Conservation (phyloP, 1,284 basidiomycete genomes). For the Ganoderma sp. region DNA sequence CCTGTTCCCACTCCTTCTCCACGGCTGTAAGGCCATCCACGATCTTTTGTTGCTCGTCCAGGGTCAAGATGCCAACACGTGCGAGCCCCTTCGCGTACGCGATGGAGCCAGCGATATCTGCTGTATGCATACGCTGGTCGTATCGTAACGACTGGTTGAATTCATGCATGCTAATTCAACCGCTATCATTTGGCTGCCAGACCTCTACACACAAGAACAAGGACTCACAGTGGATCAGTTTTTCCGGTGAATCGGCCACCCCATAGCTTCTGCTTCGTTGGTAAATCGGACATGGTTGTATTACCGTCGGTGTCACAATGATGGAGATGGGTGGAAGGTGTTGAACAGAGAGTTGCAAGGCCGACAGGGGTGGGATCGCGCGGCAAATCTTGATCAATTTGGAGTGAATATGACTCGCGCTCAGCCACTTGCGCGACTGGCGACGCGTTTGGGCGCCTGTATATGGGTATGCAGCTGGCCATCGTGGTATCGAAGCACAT, state of each 20-base stretch:
- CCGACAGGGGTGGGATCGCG: background rate
- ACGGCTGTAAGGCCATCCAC: constrained; percentile 81
- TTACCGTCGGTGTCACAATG: background rate
- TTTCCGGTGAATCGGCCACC: constrained; percentile 90
- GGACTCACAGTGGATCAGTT: constrained; percentile 81
- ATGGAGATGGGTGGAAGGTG: background rate
- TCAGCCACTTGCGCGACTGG: background rate
- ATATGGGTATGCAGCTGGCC: no score
- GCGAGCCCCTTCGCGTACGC: constrained; percentile 91
- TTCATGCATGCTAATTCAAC: constrained; percentile 79
- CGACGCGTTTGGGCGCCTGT: background rate
- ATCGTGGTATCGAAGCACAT: no score
- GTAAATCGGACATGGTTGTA: constrained; percentile 55
- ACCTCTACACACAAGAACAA: background rate
- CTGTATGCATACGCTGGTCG: constrained; percentile 92
- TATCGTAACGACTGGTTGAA: constrained; percentile 97
- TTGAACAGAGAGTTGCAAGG: background rate
- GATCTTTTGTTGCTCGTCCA: constrained; percentile 78
- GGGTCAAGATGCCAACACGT: constrained; percentile 80
- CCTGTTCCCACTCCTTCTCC: constrained; percentile 84
- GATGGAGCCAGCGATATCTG: constrained; percentile 93
- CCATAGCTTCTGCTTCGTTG: constrained; percentile 85
- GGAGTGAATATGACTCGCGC: background rate
- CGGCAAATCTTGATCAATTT: background rate
- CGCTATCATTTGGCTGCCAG: background rate